These are phyloP conservation scores for Aspergillus piperis DNA, from an alignment of 2,329 filamentous ascomycete genomes.

Conservation along the genomic window DNA sequence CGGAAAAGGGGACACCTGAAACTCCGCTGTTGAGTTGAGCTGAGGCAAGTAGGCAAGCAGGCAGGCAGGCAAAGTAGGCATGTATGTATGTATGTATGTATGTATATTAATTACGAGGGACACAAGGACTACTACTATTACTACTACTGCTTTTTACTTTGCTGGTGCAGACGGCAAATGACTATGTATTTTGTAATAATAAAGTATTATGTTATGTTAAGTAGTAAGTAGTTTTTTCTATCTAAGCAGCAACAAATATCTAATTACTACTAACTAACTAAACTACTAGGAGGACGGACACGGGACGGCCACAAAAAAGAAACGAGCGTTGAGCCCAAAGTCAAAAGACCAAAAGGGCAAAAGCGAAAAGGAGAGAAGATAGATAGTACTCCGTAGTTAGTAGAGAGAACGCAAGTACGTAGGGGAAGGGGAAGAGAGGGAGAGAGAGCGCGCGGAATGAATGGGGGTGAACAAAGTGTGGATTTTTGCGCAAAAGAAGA, in stretches of 20 bases:
- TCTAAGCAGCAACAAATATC: background rate
- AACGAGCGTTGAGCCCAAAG: background rate
- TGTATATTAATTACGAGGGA: constrained; percentile 8
- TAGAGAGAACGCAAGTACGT: too few species aligned
- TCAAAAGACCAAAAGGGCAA: constrained; percentile 11
- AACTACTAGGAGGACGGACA: background rate
- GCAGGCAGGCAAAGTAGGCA: background rate
- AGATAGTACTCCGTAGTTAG: too few species aligned
- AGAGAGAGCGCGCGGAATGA: background rate
- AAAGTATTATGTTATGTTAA: too few species aligned
- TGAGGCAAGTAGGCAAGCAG: background rate
- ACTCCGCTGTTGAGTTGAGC: constrained; percentile 13
- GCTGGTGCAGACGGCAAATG: constrained; percentile 9
- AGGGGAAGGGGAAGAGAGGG: background rate
- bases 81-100: constrained; percentile 7
- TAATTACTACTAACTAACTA: background rate
- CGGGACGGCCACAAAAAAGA: background rate
- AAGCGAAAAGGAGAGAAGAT: constrained; percentile 12
- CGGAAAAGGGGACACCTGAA: constrained; percentile 19
- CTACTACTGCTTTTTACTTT: too few species aligned
- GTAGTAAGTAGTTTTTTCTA: too few species aligned
- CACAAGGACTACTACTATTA: background rate
- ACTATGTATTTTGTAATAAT: constrained; percentile 14
- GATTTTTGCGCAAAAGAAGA: constrained; percentile 2
- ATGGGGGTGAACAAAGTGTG: background rate